Evolutionary conservation across 352 stramenopile genomes (phyloP).

Genomic region (Phytophthora colocasiae): DNA sequence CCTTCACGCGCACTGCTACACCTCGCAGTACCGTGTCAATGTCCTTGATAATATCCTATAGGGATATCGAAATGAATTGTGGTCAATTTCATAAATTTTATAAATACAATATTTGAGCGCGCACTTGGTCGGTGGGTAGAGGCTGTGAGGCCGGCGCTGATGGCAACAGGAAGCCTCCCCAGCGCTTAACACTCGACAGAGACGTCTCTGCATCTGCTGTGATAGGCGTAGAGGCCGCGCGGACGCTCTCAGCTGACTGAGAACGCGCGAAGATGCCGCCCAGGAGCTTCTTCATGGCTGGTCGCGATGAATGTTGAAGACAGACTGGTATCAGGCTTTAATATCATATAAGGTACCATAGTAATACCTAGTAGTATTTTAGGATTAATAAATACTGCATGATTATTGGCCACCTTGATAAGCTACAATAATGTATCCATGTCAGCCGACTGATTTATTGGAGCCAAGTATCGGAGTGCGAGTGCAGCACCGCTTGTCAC

Average conservation of each 20-base stretch:
- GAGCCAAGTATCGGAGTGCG: neutral
- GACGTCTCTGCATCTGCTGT: neutral
- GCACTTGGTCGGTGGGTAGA: conserved; percentile 20
- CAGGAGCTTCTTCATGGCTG: conserved; percentile 78
- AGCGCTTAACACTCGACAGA: conserved; percentile 9
- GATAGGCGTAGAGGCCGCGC: neutral
- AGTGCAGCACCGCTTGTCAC: conserved; percentile 16
- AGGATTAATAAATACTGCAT: too few species aligned
- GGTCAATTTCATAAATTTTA: neutral
- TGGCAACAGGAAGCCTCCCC: conserved; percentile 26
- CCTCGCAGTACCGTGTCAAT: conserved; percentile 65
- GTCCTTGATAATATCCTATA: conserved; percentile 60
- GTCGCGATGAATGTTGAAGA: conserved; percentile 24
- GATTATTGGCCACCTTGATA: neutral
- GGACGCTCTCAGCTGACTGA: conserved; percentile 17
- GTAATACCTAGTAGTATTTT: too few species aligned
- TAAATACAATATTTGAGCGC: conserved; percentile 4
- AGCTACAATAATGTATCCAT: conserved; percentile 25
- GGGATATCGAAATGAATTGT: neutral
- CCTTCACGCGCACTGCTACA: conserved; percentile 54
- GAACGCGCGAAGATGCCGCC: conserved; percentile 64
- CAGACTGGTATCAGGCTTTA: neutral
- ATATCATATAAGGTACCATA: too few species aligned
- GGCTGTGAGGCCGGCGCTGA: conserved; percentile 3
- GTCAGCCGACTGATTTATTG: conserved; percentile 35